Base-by-base conservation (phyloP, 2,329 filamentous ascomycete species). In the Cladosporium cucumerinum region DNA sequence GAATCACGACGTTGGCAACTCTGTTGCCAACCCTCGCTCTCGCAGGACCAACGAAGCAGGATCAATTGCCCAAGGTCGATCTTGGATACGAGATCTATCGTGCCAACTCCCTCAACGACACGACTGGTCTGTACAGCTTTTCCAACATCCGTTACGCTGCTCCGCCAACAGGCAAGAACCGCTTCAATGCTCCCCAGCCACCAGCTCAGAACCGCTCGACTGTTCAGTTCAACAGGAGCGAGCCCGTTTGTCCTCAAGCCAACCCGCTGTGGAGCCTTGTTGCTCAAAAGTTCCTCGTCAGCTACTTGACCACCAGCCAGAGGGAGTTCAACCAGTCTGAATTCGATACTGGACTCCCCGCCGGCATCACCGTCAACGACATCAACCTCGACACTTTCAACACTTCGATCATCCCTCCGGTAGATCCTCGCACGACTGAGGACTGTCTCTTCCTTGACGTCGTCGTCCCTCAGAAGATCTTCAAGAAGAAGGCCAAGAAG, bases 71-170 rank as follows among this genome's bases (percentile, higher is more conserved):
- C 43, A 73, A 74, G 23, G 81, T 86, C 8, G 83, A 86, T 69
- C 74, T 86, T 11, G 83, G 82, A 48, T 86, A 86, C 71, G 78
- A 82, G 63, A 72, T 84, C 25, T 81, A 86, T 59, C 77, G 79
- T 69, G 83, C 81, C 34, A 72, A 79, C 5, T 71, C 72, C 14
- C 80, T 79, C 69, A 83, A 83, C 73, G 64, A 60, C 0, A 72
- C 69, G 11, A 70, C 69, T 28, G 59, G 67, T 23, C 67, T 69
- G 57, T 86, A 84, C 73, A 84, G 82, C 66, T 86, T 86, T 74
- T 81, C 76, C 61, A 85, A 86, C 69, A 85, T 86, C 66, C 80
- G 84, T 51, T 87, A 82, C 72, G 85, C 83, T 6, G 81, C 82
- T 28, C 80, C 85, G 16, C 84, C 85, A 1, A 66, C 82, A 2